Conservation (phyloP, 176 grass and related monocot species). For the Rhipidocladum racemiflorum region DNA sequence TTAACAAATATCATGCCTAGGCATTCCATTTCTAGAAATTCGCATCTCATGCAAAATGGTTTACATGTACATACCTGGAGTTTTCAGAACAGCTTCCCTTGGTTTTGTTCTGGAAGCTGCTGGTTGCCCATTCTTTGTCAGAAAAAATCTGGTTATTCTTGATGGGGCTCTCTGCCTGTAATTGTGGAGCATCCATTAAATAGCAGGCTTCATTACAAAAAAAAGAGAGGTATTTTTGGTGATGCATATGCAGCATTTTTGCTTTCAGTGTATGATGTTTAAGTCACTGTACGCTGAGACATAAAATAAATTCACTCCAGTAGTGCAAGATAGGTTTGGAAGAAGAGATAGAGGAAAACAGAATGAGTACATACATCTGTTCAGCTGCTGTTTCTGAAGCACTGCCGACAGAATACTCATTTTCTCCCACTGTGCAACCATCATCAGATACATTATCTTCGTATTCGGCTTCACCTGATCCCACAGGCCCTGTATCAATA, state of each 20-base stretch:
- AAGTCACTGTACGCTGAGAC: neutral
- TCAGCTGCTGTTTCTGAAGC: conserved; percentile 52
- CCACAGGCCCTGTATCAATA: conserved; percentile 29
- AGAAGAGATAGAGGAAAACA: neutral
- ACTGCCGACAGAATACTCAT: conserved; percentile 54
- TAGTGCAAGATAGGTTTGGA: neutral
- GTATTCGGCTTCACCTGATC: conserved; percentile 45
- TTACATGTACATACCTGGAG: conserved; percentile 37
- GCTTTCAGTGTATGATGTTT: neutral
- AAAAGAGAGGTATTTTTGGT: neutral
- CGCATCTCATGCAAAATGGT: neutral
- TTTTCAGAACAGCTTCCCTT: conserved; percentile 59
- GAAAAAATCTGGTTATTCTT: conserved; percentile 53
- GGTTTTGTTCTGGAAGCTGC: conserved; percentile 42
- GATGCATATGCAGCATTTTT: neutral
- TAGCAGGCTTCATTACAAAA: neutral
- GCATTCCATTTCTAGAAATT: neutral
- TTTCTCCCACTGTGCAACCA: conserved; percentile 61
- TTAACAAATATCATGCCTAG: neutral
- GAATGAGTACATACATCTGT: conserved; percentile 33
- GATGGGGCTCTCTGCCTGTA: conserved; percentile 60
- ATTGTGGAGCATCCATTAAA: conserved; percentile 28
- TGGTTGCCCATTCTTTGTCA: conserved; percentile 57
- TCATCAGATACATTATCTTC: conserved; percentile 81
- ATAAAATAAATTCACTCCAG: neutral